Base-by-base conservation (phyloP, 306 rosid species). In the Corylus heterophylla region DNA sequence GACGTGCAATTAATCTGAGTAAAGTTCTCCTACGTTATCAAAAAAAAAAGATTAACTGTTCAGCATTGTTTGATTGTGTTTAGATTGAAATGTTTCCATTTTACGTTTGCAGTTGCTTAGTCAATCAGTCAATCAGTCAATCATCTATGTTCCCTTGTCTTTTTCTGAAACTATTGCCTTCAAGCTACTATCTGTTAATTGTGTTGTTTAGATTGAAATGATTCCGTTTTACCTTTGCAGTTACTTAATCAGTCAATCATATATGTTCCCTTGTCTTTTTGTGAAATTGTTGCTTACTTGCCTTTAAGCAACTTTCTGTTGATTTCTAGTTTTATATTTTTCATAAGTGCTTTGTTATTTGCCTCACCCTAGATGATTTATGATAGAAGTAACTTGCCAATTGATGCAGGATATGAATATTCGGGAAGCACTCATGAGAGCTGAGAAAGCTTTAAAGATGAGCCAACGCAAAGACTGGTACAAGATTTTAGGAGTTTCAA, bases 401-500 rank as follows among this genome's bases (percentile, higher is more conserved):
- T 76, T 80, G 54, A 50, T 84, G 81, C 90, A 96, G 99, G 99
- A 96, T 81, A 90, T 85, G 96, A 88, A 89, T 78, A 91, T 96
- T 80, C 93, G 99, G 63, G 98, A 96, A 85, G 77, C 86, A 69
- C 70, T 88, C 20, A 88, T 90, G 94, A 91, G 89, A 83, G 99
- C 99, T 0, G 98, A 96, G 84, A 96, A 93, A 88, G 96, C 98
- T 74, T 85, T 96, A 47, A 96, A 96, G 90, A 90, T 96, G 82
- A 96, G 99, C 96, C 91, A 93, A 84, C 97, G 99, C 80, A 96
- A 93, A 79, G 99, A 96, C 81, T 93, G 86, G 90, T 96, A 96
- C 88, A 96, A 96, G 88, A 91, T 90, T 78, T 87, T 96, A 90
- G 99, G 84, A 70, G 87, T 96, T 79, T 91, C 99, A 29, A 96